Percentiles rank a stretch among this genome's conserved stretches.
Conservation (phyloP, 352 stramenopile species). For the Phytophthora brassicae region DNA sequence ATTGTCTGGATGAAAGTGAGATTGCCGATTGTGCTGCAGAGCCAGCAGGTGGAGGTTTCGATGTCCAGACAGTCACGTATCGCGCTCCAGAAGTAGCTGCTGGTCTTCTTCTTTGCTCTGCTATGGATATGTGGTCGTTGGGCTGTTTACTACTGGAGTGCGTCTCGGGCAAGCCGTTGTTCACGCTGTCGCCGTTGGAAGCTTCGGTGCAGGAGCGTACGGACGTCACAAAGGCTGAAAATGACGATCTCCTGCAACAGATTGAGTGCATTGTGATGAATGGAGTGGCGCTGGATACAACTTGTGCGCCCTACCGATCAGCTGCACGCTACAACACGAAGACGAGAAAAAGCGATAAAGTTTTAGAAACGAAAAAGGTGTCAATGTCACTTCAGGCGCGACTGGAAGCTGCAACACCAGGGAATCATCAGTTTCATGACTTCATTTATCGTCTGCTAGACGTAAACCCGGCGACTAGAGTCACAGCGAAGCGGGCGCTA, state of each 20-base stretch:
- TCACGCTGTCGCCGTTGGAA: conserved; percentile 35
- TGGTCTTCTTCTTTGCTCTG: conserved; percentile 50
- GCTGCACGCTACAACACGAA: conserved; percentile 25
- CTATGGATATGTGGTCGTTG: conserved; percentile 83
- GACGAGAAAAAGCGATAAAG: not conserved
- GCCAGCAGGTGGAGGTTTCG: conserved; percentile 40
- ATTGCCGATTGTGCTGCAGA: conserved; percentile 40
- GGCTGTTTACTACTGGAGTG: conserved; percentile 75
- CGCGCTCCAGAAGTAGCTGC: conserved; percentile 71
- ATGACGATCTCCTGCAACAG: conserved; percentile 45
- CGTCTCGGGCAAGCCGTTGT: conserved; percentile 52
- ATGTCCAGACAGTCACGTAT: conserved; percentile 78
- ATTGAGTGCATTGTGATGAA: conserved; percentile 44
- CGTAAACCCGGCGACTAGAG: conserved; percentile 42
- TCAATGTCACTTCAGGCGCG: conserved; percentile 20
- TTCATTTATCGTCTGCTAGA: conserved; percentile 61
- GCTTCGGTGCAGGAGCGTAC: conserved; percentile 9
- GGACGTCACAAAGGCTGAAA: conserved; percentile 22
- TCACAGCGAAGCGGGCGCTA: conserved; percentile 53
- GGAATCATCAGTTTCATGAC: conserved; percentile 41
- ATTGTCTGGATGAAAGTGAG: conserved; percentile 54
- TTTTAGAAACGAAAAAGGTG: conserved; percentile 12
- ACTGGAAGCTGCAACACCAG: conserved; percentile 35
- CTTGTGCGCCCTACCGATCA: conserved; percentile 33
- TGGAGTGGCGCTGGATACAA: conserved; percentile 24